Base-by-base conservation (phyloP, 1,139 yeast species). In the Kodamaea derodonti region DNA sequence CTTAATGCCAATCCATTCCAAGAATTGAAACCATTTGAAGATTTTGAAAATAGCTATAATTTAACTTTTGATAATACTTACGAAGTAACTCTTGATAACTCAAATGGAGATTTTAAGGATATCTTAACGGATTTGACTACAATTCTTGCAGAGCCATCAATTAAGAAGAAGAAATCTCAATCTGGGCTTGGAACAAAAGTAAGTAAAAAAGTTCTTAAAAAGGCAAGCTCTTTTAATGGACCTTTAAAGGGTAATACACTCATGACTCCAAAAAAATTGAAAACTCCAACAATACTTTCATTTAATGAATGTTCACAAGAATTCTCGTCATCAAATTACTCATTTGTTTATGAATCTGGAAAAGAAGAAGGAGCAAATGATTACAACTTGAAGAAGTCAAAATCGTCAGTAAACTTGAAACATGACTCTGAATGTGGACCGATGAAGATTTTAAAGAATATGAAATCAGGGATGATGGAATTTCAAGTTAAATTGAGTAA, bases 401-500 rank as follows among this genome's bases (percentile, higher is more conserved):
- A 51, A 20, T 38, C 52, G 8, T 36, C 39, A 27, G 44, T 41
- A 13, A 49, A 38, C 30, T 42, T 35, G 33, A 39, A 34, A 9
- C 37, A 36, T 27, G 32, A 37, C 32, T 25, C 25, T 7, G 30
- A 27, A 9, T 27, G 8, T 10, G 30, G 42, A 14, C 42, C 48
- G 27, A 36, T 24, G 33, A 28, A 20, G 30, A 44, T 47, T 3
- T 41, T 55, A 32, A 56, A 60, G 43, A 58, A 51, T 41, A 60
- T 65, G 64, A 56, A 63, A 41, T 55, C 65, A 13, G 70, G 71
- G 4, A 56, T 65, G 46, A 52, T 56, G 25, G 63, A 61, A 42
- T 66, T 66, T 42, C 68, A 64, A 47, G 47, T 66, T 16, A 51
- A 63, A 25, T 38, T 52, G 30, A 33, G 37, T 29, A 32, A 27